phyloP scores from a whole-genome alignment of 768 basidiomycete species.

The Mycena filopes region DNA sequence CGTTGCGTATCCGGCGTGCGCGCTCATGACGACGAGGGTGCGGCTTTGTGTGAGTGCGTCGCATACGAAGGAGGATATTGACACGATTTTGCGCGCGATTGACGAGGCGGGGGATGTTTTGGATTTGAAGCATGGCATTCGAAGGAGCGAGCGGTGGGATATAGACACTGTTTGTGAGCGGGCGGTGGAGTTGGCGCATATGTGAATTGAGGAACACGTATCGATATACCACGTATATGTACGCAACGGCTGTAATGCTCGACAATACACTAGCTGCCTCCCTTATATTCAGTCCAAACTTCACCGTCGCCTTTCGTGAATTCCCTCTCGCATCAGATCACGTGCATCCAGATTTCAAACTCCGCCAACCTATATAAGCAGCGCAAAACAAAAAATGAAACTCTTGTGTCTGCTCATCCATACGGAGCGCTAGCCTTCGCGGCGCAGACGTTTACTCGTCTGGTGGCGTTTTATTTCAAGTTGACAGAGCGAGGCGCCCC shows the following conservation, averaged over 20 bases:
- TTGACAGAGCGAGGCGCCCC: conserved; percentile 30
- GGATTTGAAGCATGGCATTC: conserved; percentile 85
- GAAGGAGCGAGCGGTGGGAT: conserved; percentile 72
- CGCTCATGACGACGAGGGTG: conserved; percentile 87
- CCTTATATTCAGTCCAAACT: too few species aligned
- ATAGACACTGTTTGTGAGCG: conserved; percentile 76
- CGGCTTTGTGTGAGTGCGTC: conserved; percentile 94
- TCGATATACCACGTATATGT: background rate
- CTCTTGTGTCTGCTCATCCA: conserved; percentile 28
- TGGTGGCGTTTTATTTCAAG: conserved; percentile 23
- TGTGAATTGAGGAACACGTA: conserved; percentile 7
- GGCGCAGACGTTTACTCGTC: conserved; percentile 29
- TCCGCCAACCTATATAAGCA: conserved; percentile 7
- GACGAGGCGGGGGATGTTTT: conserved; percentile 93
- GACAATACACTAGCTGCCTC: too few species aligned
- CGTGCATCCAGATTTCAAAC: conserved; percentile 7
- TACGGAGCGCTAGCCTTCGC: conserved; percentile 21
- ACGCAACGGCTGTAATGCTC: too few species aligned
- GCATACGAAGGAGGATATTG: conserved; percentile 98
- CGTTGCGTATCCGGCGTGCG: conserved; percentile 91
- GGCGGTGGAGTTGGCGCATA: conserved; percentile 80
- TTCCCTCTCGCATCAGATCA: too few species aligned
- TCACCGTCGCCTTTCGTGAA: too few species aligned
- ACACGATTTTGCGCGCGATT: conserved; percentile 83
- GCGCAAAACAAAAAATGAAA: background rate